Evolutionary conservation across 148 eudicot species (phyloP).

Genomic region (Nepenthes gracilis): DNA sequence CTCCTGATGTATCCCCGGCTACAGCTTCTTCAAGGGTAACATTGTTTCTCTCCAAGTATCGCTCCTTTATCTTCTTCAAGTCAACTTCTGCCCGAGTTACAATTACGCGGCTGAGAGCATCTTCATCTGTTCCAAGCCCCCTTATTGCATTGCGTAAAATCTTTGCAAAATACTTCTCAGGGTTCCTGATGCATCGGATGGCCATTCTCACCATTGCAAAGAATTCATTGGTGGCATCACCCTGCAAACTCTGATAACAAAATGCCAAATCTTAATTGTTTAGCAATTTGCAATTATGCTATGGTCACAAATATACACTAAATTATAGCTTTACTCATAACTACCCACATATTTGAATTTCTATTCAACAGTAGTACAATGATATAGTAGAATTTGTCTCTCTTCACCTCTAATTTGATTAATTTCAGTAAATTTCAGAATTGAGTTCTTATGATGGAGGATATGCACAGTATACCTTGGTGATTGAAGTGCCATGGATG

Average conservation of each 20-base stretch:
- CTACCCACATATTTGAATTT: too few species aligned
- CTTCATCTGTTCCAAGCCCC: conserved; percentile 57
- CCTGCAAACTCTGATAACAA: conserved; percentile 27
- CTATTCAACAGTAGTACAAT: too few species aligned
- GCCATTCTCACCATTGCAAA: conserved; percentile 35
- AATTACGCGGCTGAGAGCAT: conserved; percentile 59
- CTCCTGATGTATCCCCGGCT: conserved; percentile 48
- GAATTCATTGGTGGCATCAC: conserved; percentile 25
- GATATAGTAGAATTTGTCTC: too few species aligned
- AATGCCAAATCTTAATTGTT: neutral
- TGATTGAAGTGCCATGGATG: conserved; percentile 45
- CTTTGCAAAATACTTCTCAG: conserved; percentile 64
- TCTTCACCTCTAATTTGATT: too few species aligned
- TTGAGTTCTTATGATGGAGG: neutral
- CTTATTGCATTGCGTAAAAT: conserved; percentile 44
- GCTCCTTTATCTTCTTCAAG: conserved; percentile 40
- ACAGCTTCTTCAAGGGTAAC: conserved; percentile 49
- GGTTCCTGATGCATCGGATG: conserved; percentile 53
- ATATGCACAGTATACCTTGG: conserved; percentile 39
- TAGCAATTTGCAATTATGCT: neutral
- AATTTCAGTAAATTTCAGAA: too few species aligned
- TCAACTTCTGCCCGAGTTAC: conserved; percentile 70
- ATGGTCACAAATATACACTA: neutral
- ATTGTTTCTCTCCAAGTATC: conserved; percentile 65
- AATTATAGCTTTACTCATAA: too few species aligned